These are phyloP conservation scores for Vaccinium corymbosum DNA, from an alignment of 148 eudicot genomes.

Conservation along the genomic window DNA sequence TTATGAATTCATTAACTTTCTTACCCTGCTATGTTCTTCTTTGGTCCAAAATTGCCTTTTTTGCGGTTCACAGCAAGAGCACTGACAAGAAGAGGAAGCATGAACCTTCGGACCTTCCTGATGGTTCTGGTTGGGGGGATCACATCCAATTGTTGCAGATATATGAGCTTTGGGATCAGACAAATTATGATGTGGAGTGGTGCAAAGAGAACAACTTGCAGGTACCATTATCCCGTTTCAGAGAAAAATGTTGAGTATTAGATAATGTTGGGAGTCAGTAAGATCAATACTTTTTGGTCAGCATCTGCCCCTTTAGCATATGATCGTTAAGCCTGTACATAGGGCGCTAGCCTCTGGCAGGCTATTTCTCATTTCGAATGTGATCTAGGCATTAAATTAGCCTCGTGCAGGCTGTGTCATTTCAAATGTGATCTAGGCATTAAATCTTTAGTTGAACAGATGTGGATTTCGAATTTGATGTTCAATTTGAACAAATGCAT, in stretches of 20 bases:
- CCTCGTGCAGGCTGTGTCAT: background rate
- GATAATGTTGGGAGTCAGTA: background rate
- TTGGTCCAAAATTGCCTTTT: background rate
- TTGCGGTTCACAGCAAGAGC: slow-evolving; percentile 44
- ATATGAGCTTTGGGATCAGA: slow-evolving; percentile 80
- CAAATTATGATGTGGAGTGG: slow-evolving; percentile 66
- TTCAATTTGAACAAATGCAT: background rate
- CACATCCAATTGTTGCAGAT: slow-evolving; percentile 90
- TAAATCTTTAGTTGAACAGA: background rate
- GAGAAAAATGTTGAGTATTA: background rate
- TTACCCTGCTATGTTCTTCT: background rate
- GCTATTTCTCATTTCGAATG: background rate
- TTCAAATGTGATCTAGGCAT: background rate
- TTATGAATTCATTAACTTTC: background rate
- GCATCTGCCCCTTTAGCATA: background rate
- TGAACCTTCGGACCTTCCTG: slow-evolving; percentile 62
- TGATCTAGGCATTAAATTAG: background rate
- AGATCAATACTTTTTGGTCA: background rate
- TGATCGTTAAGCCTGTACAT: background rate
- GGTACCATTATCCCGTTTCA: slow-evolving; percentile 32
- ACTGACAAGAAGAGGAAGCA: slow-evolving; percentile 87
- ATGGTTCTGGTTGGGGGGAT: slow-evolving; percentile 93
- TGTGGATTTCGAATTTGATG: background rate
- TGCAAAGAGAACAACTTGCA: slow-evolving; percentile 84
- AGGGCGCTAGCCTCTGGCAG: background rate